A percentile compares a stretch with the other conserved stretches of the same genome.
phyloP scores from a whole-genome alignment of 768 basidiomycete genomes.

The Mycena galericulata region DNA sequence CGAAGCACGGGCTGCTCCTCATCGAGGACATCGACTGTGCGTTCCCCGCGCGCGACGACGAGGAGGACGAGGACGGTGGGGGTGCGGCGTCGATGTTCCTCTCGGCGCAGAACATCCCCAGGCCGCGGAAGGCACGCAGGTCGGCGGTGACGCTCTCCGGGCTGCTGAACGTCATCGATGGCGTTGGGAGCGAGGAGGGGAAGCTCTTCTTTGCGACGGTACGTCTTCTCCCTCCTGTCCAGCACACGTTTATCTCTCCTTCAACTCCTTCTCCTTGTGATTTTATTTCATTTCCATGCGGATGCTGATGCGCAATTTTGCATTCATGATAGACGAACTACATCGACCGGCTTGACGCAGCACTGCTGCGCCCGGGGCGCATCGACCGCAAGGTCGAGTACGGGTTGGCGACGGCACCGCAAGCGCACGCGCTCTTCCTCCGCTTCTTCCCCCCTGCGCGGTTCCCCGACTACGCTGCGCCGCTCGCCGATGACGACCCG shows the following conservation, averaged over 20 bases:
- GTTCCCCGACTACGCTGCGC: conserved; percentile 11
- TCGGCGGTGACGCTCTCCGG: conserved; percentile 47
- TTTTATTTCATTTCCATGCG: background rate
- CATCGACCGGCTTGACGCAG: conserved; percentile 50
- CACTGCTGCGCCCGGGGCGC: conserved; percentile 50
- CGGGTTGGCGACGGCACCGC: conserved; percentile 41
- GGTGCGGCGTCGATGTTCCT: background rate
- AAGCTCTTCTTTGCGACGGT: conserved; percentile 38
- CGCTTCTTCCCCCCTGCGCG: conserved; percentile 46
- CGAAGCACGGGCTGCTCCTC: conserved; percentile 46
- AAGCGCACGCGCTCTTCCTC: conserved; percentile 46
- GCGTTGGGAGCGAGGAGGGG: conserved; percentile 50
- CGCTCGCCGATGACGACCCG: background rate
- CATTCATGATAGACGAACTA: conserved; percentile 51
- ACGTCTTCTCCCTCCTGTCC: conserved; percentile 22
- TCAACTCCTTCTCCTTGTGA: background rate
- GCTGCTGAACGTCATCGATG: conserved; percentile 52
- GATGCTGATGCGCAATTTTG: too few species aligned
- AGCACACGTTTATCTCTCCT: background rate
- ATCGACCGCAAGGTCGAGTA: conserved; percentile 50
- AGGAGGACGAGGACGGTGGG: conserved; percentile 30
- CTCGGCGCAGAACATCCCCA: background rate
- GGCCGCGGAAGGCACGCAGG: background rate
- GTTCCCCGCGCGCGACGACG: conserved; percentile 39
- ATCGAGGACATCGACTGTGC: conserved; percentile 40